Percentiles rank a stretch among this genome's conserved stretches.
These are phyloP conservation scores for Leccinum rimulosum DNA, from an alignment of 768 basidiomycete species.

Conservation along the genomic window DNA sequence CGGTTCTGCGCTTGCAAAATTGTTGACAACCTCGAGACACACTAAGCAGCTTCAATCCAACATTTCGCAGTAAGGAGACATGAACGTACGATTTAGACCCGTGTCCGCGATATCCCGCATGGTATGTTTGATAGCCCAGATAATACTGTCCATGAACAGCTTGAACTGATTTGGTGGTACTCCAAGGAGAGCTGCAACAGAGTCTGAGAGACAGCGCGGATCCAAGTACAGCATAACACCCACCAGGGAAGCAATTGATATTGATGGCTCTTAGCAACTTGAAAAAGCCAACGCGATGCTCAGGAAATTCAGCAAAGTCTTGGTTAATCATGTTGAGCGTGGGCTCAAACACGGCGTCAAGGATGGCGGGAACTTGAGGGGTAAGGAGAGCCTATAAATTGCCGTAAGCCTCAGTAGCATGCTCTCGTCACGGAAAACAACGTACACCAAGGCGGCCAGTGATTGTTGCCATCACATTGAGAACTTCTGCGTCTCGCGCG, in stretches of 20 bases:
- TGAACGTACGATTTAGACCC: slow-evolving; percentile 63
- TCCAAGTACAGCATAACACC: slow-evolving; percentile 16
- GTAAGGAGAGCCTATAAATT: slow-evolving; percentile 69
- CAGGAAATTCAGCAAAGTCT: slow-evolving; percentile 98
- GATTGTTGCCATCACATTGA: slow-evolving; percentile 97
- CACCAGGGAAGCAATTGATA: slow-evolving; percentile 92
- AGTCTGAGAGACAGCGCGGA: not conserved
- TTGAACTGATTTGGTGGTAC: slow-evolving; percentile 95
- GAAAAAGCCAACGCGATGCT: slow-evolving; percentile 97
- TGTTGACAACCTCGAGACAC: slow-evolving; percentile 91
- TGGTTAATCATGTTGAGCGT: slow-evolving; percentile 99
- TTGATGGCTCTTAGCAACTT: slow-evolving; percentile 92
- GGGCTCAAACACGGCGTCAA: slow-evolving; percentile 96
- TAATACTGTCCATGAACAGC: slow-evolving; percentile 95
- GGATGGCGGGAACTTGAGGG: slow-evolving; percentile 90
- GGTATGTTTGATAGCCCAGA: slow-evolving; percentile 99
- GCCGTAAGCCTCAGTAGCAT: slow-evolving; percentile 8
- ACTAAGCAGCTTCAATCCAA: slow-evolving; percentile 45
- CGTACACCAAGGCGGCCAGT: slow-evolving; percentile 83
- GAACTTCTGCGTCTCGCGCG: slow-evolving; percentile 93
- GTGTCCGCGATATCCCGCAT: slow-evolving; percentile 98
- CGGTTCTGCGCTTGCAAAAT: slow-evolving; percentile 81
- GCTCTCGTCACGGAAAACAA: slow-evolving; percentile 13
- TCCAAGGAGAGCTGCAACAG: slow-evolving; percentile 59
- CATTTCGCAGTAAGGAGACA: not conserved